Evolutionary conservation across 2,329 filamentous ascomycete genomes (phyloP).

Genomic region (Calonectria pauciramosa): DNA sequence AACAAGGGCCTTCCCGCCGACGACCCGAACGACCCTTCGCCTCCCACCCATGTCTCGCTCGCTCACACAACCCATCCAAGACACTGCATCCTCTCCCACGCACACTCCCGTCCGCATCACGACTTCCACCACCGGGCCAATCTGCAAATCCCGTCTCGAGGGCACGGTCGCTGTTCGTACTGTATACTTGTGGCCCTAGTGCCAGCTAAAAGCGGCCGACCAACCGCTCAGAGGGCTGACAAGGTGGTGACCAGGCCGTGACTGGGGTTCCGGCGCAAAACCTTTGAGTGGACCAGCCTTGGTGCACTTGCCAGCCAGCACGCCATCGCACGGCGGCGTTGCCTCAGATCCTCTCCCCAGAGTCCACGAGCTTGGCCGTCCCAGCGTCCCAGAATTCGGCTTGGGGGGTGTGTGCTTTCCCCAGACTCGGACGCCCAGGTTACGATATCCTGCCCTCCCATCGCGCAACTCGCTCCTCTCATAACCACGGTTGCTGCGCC

Average conservation of each 20-base stretch:
- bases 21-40: slow-evolving; percentile 39
- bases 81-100: slow-evolving; percentile 17
- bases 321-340: slow-evolving; percentile 46
- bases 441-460: slow-evolving; percentile 48
- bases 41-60: slow-evolving; percentile 26
- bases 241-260: slow-evolving; percentile 29
- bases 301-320: slow-evolving; percentile 42
- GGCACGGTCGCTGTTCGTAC: slow-evolving; percentile 20
- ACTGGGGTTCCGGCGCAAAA: slow-evolving; percentile 39
- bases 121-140: background rate
- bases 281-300: slow-evolving; percentile 38
- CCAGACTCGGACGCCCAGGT: slow-evolving; percentile 37
- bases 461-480: slow-evolving; percentile 44
- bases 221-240: slow-evolving; percentile 30
- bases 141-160: background rate
- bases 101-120: background rate
- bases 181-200: slow-evolving; percentile 24
- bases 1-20: slow-evolving; percentile 37
- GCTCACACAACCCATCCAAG: slow-evolving; percentile 17
- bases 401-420: slow-evolving; percentile 33
- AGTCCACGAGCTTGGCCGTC: slow-evolving; percentile 9
- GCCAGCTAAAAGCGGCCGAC: slow-evolving; percentile 27
- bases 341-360: slow-evolving; percentile 43
- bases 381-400: slow-evolving; percentile 7
- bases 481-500: slow-evolving; percentile 40